Conservation (phyloP, 164 flowering plant genomes). For the Malania oleifera region DNA sequence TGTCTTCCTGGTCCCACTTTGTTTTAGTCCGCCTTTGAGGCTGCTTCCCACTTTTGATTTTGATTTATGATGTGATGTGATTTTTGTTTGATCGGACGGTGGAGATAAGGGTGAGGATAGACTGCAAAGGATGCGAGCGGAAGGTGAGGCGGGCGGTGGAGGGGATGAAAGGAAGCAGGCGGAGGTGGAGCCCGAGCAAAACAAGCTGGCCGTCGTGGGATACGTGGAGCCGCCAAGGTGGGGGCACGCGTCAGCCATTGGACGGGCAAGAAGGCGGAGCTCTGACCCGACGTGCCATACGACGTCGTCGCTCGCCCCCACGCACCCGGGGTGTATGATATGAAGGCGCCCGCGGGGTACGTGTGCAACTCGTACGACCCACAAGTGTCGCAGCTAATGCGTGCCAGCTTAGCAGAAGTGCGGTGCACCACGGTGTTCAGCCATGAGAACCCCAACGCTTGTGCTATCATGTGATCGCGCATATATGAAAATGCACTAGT, state of each 20-base stretch:
- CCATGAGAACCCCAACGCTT: constrained; percentile 76
- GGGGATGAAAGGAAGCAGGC: constrained; percentile 77
- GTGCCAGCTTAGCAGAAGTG: constrained; percentile 81
- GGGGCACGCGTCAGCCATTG: constrained; percentile 53
- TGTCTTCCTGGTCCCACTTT: no score
- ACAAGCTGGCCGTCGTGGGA: constrained; percentile 77
- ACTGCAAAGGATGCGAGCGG: constrained; percentile 94
- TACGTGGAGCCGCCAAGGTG: constrained; percentile 80
- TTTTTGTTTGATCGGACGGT: constrained; percentile 56
- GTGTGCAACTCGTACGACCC: constrained; percentile 58
- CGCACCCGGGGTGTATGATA: constrained; percentile 79
- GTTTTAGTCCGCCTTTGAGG: no score
- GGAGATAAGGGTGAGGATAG: constrained; percentile 78
- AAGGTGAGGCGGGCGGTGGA: constrained; percentile 60
- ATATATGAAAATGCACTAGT: no score
- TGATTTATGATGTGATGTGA: not conserved
- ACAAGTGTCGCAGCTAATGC: constrained; percentile 36
- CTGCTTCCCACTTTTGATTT: not conserved
- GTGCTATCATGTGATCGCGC: constrained; percentile 56
- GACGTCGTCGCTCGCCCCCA: constrained; percentile 80
- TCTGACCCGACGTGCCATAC: constrained; percentile 94
- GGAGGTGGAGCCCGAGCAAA: constrained; percentile 54
- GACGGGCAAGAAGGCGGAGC: constrained; percentile 87
- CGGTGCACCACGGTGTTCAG: constrained; percentile 82
- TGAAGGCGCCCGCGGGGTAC: constrained; percentile 88